phyloP scores from a whole-genome alignment of 306 rosid species.

The Pachyrhizus erosus region DNA sequence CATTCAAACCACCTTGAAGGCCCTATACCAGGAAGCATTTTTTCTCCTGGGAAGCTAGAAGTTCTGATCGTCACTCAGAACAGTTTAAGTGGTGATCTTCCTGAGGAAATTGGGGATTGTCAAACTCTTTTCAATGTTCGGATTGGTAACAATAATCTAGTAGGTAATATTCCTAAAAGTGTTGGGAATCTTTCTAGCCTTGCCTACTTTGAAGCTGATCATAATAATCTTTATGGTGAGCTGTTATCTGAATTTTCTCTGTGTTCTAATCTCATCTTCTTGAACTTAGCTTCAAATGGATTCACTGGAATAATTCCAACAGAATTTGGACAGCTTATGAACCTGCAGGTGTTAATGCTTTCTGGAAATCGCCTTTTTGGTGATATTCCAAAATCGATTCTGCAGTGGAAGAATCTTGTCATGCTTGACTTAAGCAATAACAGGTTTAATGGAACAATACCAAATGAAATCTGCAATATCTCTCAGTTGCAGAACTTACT shows the following conservation, averaged over 20 bases:
- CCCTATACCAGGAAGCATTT: not conserved
- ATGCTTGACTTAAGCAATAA: not conserved
- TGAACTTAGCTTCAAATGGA: slow-evolving; percentile 79
- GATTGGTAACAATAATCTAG: slow-evolving; percentile 34
- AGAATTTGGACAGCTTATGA: slow-evolving; percentile 72
- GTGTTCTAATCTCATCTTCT: slow-evolving; percentile 76
- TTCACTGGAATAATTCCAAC: slow-evolving; percentile 67
- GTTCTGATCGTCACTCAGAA: not conserved
- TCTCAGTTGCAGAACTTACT: slow-evolving; percentile 49
- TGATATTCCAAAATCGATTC: slow-evolving; percentile 57
- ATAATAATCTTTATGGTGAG: slow-evolving; percentile 74
- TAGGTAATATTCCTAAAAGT: not conserved
- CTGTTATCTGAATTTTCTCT: slow-evolving; percentile 58
- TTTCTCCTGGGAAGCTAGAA: not conserved
- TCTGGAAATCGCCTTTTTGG: slow-evolving; percentile 63
- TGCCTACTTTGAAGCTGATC: slow-evolving; percentile 79
- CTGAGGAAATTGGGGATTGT: not conserved
- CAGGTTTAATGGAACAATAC: slow-evolving; percentile 1
- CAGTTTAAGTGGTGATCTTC: not conserved
- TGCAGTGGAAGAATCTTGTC: not conserved
- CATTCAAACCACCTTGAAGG: slow-evolving; percentile 7
- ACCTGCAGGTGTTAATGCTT: slow-evolving; percentile 79
- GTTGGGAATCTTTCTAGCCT: slow-evolving; percentile 71
- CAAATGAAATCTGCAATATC: not conserved
- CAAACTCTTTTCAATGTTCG: slow-evolving; percentile 32